Evolutionary conservation across 306 rosid genomes (phyloP), one percentile per base, ranked within the genome.

Genomic region (Vicia villosa): DNA sequence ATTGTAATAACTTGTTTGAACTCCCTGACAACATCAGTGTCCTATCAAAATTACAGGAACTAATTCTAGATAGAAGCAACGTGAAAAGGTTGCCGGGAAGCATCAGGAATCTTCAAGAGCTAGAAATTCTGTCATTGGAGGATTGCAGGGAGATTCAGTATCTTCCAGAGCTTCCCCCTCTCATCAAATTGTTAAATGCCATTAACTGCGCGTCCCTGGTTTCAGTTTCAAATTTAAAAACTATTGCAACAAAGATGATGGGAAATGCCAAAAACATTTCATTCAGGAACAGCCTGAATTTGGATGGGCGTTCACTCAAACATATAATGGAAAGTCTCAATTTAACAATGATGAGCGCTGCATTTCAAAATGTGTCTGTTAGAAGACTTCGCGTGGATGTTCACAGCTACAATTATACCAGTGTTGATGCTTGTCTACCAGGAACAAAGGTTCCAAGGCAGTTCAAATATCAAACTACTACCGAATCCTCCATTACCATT

Each of bases 141-240:
- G 38, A 61, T 37, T 61, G 30, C 16, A 61, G 4, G 30, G 59
- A 26, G 65, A 79, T 82, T 67, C 58, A 2, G 20, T 54, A 4
- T 50, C 0, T 82, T 12, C 83, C 76, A 37, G 71, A 71, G 74
- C 74, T 83, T 51, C 82, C 84, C 11, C 38, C 4, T 6, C 8
- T 6, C 4, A 3, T 82, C 4, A 21, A 15, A 36, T 2, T 2
- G 10, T 14, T 79, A 22, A 1, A 20, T n/a, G 77, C 0, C 19
- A 10, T 41, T 61, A 34, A 60, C 6, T 82, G 83, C 37, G 37
- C 34, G 6, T 74, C 74, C 3, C 24, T 74, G 40, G 50, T 22
- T 10, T 40, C 13, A 3, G 20, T 61, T 20, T 26, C 56, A 3
- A 10, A 1, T 54, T 17, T 10, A 0, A 28, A 5, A 8, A 13